Evolutionary conservation across 2,329 filamentous ascomycete species (phyloP), one percentile per base, ranked within the genome.

Genomic region (Trichoderma hamatum): DNA sequence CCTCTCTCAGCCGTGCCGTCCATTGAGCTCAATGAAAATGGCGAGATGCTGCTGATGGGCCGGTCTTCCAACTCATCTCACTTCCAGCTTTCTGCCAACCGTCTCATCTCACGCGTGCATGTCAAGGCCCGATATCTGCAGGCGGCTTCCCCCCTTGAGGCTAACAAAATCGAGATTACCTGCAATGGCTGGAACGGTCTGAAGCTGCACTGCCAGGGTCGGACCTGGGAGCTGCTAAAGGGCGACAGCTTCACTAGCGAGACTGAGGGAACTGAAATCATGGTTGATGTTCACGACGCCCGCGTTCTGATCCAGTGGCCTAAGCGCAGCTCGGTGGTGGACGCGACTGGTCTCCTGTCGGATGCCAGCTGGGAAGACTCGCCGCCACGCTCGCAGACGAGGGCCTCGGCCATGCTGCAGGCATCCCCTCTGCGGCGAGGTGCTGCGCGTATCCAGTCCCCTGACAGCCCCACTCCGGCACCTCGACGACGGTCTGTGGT

Each of bases 171-270:
- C 58, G 92, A 97, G 80, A 91, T 99, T 74, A 86, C 93, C 75
- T 99, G 96, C 84, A 88, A 92, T 76, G 96, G 96, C 26, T 98
- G 95, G 95, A 99, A 99, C 79, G 96, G 96, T 19, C 85, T 96
- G 73, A 97, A 93, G 82, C 82, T 99, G 73, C 94, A 97, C 81
- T 97, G 93, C 83, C 91, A 95, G 80, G 93, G 93, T 68, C 89
- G 90, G 73, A 91, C 93, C 3, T 95, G 92, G 84, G 93, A 97
- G 73, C 81, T 99, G 75, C 86, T 84, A 72, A 97, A 97, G 82
- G 93, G 92, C 21, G 94, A 97, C 78, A 92, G 89, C 61, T 98
- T 97, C 80, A 91, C 90, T 58, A 97, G 94, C 69, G 93, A 97
- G 80, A 94, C 94, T 34, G 92, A 94, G 77, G 89, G 90, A 73